phyloP scores from a whole-genome alignment of 2,329 filamentous ascomycete species.

The Cryphonectria nitschkei region DNA sequence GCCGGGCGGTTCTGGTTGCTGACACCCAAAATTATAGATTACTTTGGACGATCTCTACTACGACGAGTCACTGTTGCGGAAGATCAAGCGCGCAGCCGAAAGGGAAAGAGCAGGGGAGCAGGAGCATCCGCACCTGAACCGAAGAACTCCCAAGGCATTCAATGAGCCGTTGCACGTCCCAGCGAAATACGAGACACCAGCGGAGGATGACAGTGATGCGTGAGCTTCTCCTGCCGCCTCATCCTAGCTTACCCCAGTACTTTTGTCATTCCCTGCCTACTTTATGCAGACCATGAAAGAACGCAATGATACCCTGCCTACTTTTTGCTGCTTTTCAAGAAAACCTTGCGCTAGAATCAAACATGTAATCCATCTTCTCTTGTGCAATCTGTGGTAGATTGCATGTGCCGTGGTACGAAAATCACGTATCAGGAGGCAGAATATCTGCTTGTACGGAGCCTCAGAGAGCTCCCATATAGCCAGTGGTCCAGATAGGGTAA shows the following conservation, averaged over 20 bases:
- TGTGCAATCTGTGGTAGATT: not conserved
- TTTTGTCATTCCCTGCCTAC: not conserved
- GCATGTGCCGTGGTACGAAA: not conserved
- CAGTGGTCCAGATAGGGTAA: no score
- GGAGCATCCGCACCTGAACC: constrained; percentile 27
- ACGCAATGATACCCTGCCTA: not conserved
- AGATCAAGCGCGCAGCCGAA: constrained; percentile 58
- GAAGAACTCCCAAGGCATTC: not conserved
- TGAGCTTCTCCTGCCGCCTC: not conserved
- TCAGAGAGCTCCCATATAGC: no score
- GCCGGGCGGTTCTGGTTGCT: not conserved
- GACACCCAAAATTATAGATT: constrained; percentile 38
- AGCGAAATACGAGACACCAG: not conserved
- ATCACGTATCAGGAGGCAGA: not conserved
- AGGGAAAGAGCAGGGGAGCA: constrained; percentile 48
- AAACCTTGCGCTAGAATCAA: not conserved
- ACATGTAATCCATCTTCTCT: not conserved
- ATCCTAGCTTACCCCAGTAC: not conserved
- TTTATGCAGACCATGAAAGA: not conserved
- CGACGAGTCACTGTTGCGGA: constrained; percentile 60
- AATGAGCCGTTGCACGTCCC: not conserved
- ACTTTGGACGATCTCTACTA: constrained; percentile 56
- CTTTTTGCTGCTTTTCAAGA: not conserved
- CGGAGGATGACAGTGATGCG: not conserved
- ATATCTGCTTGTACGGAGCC: not conserved